A percentile compares a stretch with the other conserved stretches of the same genome.
Conservation (phyloP, 257 asterid genomes). For the Echium plantagineum region DNA sequence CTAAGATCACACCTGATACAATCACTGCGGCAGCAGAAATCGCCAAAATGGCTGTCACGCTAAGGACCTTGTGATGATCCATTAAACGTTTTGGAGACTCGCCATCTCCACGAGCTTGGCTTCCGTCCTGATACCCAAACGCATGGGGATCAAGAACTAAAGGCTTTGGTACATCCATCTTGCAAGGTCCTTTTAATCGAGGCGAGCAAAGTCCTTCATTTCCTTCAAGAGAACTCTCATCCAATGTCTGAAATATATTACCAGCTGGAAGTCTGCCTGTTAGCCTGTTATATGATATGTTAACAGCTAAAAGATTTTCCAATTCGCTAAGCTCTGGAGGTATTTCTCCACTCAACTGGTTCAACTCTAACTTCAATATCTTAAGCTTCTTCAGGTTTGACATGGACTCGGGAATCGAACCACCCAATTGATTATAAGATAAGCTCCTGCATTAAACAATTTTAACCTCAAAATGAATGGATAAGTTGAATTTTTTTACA, state of each 20-base stretch:
- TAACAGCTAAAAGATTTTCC: constrained; percentile 73
- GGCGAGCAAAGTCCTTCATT: constrained; percentile 88
- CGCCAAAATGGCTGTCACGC: constrained; percentile 72
- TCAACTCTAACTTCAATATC: constrained; percentile 73
- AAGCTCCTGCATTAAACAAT: constrained; percentile 55
- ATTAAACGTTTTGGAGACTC: constrained; percentile 13
- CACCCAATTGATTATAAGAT: constrained; percentile 64
- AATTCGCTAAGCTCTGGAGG: constrained; percentile 65
- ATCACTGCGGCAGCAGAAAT: constrained; percentile 71
- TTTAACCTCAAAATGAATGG: too few species aligned
- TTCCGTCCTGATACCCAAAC: constrained; percentile 43
- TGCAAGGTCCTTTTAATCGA: constrained; percentile 68
- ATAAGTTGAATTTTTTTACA: too few species aligned
- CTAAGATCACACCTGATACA: constrained; percentile 55
- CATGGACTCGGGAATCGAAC: constrained; percentile 62
- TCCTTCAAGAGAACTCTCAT: constrained; percentile 62
- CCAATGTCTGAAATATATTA: constrained; percentile 62
- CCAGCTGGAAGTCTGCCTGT: constrained; percentile 69
- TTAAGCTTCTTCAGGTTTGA: constrained; percentile 57
- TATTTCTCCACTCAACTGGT: constrained; percentile 79
- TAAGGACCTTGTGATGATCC: constrained; percentile 49
- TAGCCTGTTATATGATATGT: constrained; percentile 69
- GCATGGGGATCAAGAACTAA: constrained; percentile 82
- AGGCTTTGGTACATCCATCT: constrained; percentile 73
- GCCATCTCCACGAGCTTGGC: constrained; percentile 8